Evolutionary conservation across 805 yeast species (phyloP).

Genomic region (Starmerella kuoi): DNA sequence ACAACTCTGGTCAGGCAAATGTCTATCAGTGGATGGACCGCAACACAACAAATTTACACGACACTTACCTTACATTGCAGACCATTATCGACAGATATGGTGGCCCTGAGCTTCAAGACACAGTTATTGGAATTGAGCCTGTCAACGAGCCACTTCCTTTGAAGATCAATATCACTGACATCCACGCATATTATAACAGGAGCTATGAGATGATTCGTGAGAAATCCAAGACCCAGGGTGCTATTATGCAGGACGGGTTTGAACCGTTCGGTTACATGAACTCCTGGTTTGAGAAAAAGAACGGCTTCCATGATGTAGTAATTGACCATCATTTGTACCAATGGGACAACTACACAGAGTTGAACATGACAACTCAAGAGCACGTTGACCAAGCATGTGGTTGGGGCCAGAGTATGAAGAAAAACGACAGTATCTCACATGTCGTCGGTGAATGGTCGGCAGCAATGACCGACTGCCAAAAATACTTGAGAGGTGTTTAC

Average conservation of each 20-base stretch:
- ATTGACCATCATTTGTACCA: constrained; percentile 88
- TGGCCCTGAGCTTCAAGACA: constrained; percentile 45
- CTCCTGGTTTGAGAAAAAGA: constrained; percentile 19
- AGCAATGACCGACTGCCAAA: constrained; percentile 88
- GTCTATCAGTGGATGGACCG: constrained; percentile 38
- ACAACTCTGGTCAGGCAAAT: constrained; percentile 81
- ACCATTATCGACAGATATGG: constrained; percentile 55
- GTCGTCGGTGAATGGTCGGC: constrained; percentile 84
- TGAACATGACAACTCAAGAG: constrained; percentile 45
- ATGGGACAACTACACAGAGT: constrained; percentile 57
- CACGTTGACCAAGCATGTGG: constrained; percentile 46
- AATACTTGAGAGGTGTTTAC: too few relatives aligned
- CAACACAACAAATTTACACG: constrained; percentile 35
- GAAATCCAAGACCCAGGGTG: constrained; percentile 34
- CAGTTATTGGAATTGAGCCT: constrained; percentile 70
- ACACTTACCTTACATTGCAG: constrained; percentile 46
- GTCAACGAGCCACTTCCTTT: constrained; percentile 86
- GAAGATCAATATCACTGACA: constrained; percentile 41
- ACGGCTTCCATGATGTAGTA: constrained; percentile 56
- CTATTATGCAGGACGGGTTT: constrained; percentile 77
- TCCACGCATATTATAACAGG: constrained; percentile 46
- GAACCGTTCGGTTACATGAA: constrained; percentile 46
- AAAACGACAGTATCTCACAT: constrained; percentile 53
- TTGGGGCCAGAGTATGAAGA: constrained; percentile 35
- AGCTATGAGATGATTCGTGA: constrained; percentile 60